phyloP scores from a whole-genome alignment of 805 yeast species.

The Candida boidinii region DNA sequence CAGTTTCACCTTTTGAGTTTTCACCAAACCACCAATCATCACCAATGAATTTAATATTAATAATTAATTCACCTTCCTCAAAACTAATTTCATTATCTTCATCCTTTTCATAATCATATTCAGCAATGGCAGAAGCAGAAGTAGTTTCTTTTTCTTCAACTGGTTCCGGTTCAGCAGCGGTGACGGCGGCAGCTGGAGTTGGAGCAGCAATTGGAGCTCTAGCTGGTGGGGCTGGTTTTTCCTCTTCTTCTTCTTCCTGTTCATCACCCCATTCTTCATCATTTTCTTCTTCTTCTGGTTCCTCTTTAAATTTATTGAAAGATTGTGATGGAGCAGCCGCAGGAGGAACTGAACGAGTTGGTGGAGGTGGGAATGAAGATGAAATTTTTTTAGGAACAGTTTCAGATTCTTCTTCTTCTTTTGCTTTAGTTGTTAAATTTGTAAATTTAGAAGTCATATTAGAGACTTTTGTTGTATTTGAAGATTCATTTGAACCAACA shows the following conservation, averaged over 20 bases:
- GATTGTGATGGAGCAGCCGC: constrained; percentile 8
- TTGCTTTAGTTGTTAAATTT: constrained; percentile 15
- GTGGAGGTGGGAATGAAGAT: constrained; percentile 15
- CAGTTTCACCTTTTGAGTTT: constrained; percentile 33
- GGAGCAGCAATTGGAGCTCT: constrained; percentile 10
- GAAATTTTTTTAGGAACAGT: constrained; percentile 19
- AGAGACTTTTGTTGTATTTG: constrained; percentile 22
- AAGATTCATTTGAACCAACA: too few relatives aligned
- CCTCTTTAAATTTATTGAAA: constrained; percentile 7
- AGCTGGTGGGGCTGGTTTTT: constrained; percentile 2
- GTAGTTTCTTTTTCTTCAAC: constrained; percentile 5
- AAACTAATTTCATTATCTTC: constrained; percentile 72
- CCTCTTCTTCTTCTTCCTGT: constrained; percentile 6
- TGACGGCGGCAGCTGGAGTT: constrained; percentile 6
- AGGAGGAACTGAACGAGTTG: constrained; percentile 13
- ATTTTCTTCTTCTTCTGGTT: constrained; percentile 12
- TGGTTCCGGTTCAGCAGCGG: constrained; percentile 1
- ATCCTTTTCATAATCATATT: constrained; percentile 68
- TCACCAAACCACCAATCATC: constrained; percentile 61
- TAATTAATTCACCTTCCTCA: constrained; percentile 55
- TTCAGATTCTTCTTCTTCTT: constrained; percentile 18
- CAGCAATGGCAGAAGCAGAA: constrained; percentile 55
- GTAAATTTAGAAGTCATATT: constrained; percentile 25
- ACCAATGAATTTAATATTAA: constrained; percentile 61
- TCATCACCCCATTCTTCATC: constrained; percentile 6